Evolutionary conservation across 2,329 filamentous ascomycete genomes (phyloP), one percentile per base, ranked within the genome.

Genomic region (Sporothrix dimorphospora): DNA sequence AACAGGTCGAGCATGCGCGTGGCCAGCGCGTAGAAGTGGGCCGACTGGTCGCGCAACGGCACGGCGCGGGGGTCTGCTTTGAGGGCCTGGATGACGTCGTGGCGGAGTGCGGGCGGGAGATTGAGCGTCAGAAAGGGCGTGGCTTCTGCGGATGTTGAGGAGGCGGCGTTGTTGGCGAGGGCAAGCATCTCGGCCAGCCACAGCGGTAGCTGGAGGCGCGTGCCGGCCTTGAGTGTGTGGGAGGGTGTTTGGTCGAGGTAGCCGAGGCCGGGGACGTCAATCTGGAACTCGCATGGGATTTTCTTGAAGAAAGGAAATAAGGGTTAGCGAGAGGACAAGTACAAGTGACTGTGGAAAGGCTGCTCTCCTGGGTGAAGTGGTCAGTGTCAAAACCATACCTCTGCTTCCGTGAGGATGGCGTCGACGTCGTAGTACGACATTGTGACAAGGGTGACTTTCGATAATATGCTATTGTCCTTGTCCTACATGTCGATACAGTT

Each of bases 111-210:
- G 0, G 88, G 81, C 0, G 96, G 95, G 8, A 97, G 88, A 79
- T 96, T 94, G 73, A 98, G 88, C 0, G 92, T 92, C 4, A 96
- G 88, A 30, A 94, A 89, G 7, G 91, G 74, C 8, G 45, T 65
- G 11, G 83, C 72, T 1, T 81, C 76, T 30, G 84, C 81, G 38
- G 72, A 79, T 2, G 67, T 40, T 1, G 68, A 47, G 66, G 34
- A 7, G 68, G 34, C 72, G 51, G 68, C 65, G 27, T 34, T 70
- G 38, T 85, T 86, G 75, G 88, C 90, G 59, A 97, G 88, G 40
- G 93, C 93, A 69, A 99, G 92, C 88, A 98, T 95, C 81, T 97
- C 93, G 76, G 92, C 94, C 14, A 99, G 90, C 96, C 96, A 99
- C 76, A 98, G 87, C 1, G 96, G 96, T 0, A 98, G 89, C 74